These are phyloP conservation scores for Triglochin maritima DNA, from an alignment of 106 monocot genomes.

Conservation along the genomic window DNA sequence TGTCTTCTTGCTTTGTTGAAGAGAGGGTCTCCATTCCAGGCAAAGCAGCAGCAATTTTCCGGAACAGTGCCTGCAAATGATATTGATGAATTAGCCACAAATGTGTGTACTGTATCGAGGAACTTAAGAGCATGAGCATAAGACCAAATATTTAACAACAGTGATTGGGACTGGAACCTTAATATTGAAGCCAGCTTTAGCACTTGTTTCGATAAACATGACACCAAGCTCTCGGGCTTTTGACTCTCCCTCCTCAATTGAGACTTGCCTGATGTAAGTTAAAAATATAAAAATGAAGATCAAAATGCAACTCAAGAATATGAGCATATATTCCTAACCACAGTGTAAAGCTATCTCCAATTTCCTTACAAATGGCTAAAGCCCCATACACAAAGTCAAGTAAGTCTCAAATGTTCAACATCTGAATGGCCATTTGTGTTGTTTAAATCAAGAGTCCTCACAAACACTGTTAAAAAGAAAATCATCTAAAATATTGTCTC, in stretches of 20 bases:
- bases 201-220: constrained; percentile 73
- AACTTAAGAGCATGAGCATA: not conserved
- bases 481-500: too few species aligned
- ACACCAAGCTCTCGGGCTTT: constrained; percentile 51
- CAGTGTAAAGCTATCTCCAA: not conserved
- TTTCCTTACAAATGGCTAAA: too few species aligned
- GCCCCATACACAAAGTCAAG: too few species aligned
- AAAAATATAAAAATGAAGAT: not conserved
- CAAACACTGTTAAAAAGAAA: too few species aligned
- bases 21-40: constrained; percentile 65
- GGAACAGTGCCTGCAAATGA: constrained; percentile 43
- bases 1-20: constrained; percentile 66
- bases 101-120: not conserved
- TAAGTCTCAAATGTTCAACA: too few species aligned
- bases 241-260: constrained; percentile 63
- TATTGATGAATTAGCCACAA: not conserved
- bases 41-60: constrained; percentile 59
- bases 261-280: constrained; percentile 41
- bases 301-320: not conserved
- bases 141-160: not conserved
- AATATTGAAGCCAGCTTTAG: constrained; percentile 69
- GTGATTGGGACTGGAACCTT: constrained; percentile 27
- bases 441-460: too few species aligned
- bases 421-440: too few species aligned
- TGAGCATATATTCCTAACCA: not conserved